phyloP scores from a whole-genome alignment of 192 early-diverging fungal species.

The Linnemannia schmuckeri region DNA sequence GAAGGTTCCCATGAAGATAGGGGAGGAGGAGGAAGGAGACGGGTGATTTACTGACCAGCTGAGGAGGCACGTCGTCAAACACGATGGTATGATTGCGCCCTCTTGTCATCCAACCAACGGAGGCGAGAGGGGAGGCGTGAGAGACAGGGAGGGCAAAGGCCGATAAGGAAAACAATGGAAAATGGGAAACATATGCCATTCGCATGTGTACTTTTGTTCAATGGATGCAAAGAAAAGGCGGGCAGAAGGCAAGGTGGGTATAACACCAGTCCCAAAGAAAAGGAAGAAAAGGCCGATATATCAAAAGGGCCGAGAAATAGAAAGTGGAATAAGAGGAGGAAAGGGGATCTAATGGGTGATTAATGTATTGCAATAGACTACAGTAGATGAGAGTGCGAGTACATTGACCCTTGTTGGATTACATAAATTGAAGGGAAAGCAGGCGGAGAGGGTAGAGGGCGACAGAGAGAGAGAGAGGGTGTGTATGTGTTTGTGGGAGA shows the following conservation, averaged over 20 bases:
- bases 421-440: conserved; percentile 1
- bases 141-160: background rate
- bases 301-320: too few species aligned
- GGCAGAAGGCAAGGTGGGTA: background rate
- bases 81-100: conserved; percentile 5
- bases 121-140: background rate
- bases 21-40: background rate
- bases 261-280: background rate
- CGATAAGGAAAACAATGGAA: background rate
- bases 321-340: background rate
- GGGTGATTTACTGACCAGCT: background rate
- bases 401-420: background rate
- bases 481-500: too few species aligned
- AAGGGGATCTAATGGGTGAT: background rate
- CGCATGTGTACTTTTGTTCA: background rate
- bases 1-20: conserved; percentile 3
- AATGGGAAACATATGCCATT: background rate
- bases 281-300: too few species aligned
- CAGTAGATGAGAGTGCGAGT: background rate
- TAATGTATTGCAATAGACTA: conserved; percentile 8
- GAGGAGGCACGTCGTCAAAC: conserved; percentile 1
- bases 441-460: background rate
- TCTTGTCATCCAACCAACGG: background rate
- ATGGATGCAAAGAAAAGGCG: background rate
- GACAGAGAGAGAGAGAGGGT: background rate